A percentile compares a stretch with the other conserved stretches of the same genome.
Evolutionary conservation across 306 rosid genomes (phyloP).

Genomic region (Prunus salicina): DNA sequence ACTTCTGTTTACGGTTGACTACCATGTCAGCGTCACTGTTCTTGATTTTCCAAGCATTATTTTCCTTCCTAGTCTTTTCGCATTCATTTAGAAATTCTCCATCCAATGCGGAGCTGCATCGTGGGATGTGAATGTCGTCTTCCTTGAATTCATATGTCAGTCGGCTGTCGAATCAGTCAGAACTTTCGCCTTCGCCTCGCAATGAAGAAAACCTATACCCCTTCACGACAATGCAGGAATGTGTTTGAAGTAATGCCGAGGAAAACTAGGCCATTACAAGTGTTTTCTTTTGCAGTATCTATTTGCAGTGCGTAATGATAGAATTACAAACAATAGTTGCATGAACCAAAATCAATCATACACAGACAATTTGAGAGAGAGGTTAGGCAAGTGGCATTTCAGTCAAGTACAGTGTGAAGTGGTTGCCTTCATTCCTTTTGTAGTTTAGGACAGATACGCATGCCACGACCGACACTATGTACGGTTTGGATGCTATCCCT

Average conservation of each 20-base stretch:
- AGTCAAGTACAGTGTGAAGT: neutral
- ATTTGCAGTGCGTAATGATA: too few relatives aligned
- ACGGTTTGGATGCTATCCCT: slow-evolving; percentile 13
- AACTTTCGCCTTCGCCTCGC: too few relatives aligned
- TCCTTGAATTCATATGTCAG: too few relatives aligned
- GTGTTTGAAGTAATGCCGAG: too few relatives aligned
- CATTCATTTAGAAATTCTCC: neutral
- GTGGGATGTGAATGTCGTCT: too few relatives aligned
- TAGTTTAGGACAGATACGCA: slow-evolving; percentile 20
- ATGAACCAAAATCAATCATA: neutral
- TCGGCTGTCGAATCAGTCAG: too few relatives aligned
- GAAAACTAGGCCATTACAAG: too few relatives aligned
- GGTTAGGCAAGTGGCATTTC: neutral
- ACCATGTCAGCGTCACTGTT: neutral
- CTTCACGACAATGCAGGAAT: too few relatives aligned
- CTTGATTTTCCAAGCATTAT: neutral
- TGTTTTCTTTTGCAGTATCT: too few relatives aligned
- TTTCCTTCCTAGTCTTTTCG: neutral
- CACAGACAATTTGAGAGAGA: neutral
- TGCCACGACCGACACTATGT: slow-evolving; percentile 25
- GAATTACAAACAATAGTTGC: too few relatives aligned
- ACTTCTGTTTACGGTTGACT: too few relatives aligned
- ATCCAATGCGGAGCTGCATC: neutral
- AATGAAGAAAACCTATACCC: too few relatives aligned
- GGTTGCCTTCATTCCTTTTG: slow-evolving; percentile 19